phyloP scores from a whole-genome alignment of 805 yeast species.

The Wickerhamiella hasegawae region DNA sequence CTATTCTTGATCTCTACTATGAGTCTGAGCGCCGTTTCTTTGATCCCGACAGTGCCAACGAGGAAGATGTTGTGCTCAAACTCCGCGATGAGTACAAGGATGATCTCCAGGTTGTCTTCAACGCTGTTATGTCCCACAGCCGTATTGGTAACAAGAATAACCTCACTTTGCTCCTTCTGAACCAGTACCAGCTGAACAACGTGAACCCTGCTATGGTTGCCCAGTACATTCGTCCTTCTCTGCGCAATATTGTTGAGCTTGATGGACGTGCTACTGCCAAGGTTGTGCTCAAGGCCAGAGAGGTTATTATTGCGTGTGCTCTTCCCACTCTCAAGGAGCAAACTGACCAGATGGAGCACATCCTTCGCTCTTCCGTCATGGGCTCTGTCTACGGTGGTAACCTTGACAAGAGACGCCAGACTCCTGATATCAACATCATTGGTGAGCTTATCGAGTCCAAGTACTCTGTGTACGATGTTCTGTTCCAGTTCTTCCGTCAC shows the following conservation, averaged over 20 bases:
- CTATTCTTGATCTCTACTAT: constrained; percentile 55
- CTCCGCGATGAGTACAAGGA: constrained; percentile 79
- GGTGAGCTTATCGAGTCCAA: constrained; percentile 91
- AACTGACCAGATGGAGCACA: constrained; percentile 94
- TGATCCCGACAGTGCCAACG: constrained; percentile 32
- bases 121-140: constrained; percentile 70
- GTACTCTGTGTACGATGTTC: constrained; percentile 89
- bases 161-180: constrained; percentile 69
- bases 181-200: constrained; percentile 64
- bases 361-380: constrained; percentile 78
- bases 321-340: constrained; percentile 92
- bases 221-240: constrained; percentile 46
- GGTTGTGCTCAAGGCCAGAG: constrained; percentile 90
- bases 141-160: constrained; percentile 88
- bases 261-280: constrained; percentile 85
- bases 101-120: constrained; percentile 56
- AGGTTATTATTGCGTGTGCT: constrained; percentile 89
- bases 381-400: constrained; percentile 82
- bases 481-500: constrained; percentile 77
- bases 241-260: constrained; percentile 69
- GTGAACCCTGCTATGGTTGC: constrained; percentile 59
- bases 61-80: constrained; percentile 75
- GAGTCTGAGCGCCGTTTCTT: constrained; percentile 64
- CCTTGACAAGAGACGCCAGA: constrained; percentile 39
- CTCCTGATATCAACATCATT: constrained; percentile 66